Evolutionary conservation across 352 stramenopile species (phyloP).

Genomic region (Bremia lactucae): DNA sequence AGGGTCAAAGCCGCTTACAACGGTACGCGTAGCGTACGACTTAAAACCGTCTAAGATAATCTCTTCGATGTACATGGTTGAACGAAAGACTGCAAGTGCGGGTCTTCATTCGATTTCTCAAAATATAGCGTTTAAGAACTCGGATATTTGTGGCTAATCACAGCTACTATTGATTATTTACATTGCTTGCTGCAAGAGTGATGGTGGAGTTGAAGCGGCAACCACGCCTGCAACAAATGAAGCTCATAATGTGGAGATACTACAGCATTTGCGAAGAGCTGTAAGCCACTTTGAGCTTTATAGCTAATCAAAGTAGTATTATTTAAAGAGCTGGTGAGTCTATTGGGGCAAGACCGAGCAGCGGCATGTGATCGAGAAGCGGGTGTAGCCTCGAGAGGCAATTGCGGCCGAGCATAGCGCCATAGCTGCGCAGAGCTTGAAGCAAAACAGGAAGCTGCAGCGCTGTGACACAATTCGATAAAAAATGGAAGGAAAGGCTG

Average conservation of each 20-base stretch:
- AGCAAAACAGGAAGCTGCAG: slow-evolving; percentile 51
- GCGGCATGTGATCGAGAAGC: slow-evolving; percentile 58
- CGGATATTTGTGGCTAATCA: too few species aligned
- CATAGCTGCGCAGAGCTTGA: slow-evolving; percentile 48
- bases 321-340: neutral
- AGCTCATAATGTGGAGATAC: slow-evolving; percentile 47
- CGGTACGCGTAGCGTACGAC: slow-evolving; percentile 97
- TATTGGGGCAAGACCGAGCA: slow-evolving; percentile 30
- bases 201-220: slow-evolving; percentile 8
- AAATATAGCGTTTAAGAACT: too few species aligned
- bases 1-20: slow-evolving; percentile 97
- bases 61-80: slow-evolving; percentile 96
- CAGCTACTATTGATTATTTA: too few species aligned
- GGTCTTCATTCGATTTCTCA: too few species aligned
- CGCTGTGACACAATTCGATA: slow-evolving; percentile 30
- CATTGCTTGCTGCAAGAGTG: neutral
- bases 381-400: slow-evolving; percentile 53
- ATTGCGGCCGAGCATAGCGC: slow-evolving; percentile 69
- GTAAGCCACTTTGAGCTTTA: slow-evolving; percentile 14
- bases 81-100: too few species aligned
- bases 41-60: slow-evolving; percentile 99
- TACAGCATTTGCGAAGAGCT: slow-evolving; percentile 50
- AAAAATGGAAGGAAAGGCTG: slow-evolving; percentile 56
- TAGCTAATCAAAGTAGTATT: neutral
- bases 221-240: slow-evolving; percentile 49